Evolutionary conservation across 305 asterid species (phyloP).

Genomic region (Lippia alba): DNA sequence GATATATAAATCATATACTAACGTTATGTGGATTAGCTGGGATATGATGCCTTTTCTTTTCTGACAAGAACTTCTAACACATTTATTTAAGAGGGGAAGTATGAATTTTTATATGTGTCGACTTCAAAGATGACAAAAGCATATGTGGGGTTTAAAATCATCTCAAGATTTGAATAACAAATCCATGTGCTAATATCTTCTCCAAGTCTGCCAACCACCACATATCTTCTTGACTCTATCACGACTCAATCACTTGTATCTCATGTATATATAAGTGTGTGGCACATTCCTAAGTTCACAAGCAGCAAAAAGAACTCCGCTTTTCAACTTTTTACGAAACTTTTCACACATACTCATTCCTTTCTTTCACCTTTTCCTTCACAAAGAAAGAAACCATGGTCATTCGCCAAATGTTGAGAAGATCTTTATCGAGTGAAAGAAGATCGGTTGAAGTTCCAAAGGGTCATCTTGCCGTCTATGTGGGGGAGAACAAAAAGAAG

Average conservation of each 20-base stretch:
- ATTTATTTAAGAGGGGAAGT: no score
- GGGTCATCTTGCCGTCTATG: constrained; percentile 45
- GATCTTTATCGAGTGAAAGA: constrained; percentile 1
- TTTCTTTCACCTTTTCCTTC: not conserved
- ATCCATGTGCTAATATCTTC: constrained; percentile 1
- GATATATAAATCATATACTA: no score
- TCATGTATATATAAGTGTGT: no score
- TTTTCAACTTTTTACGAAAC: no score
- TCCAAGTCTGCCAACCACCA: no score
- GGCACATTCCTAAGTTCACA: no score
- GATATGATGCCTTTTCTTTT: no score
- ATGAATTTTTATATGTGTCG: no score
- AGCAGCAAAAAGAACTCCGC: no score
- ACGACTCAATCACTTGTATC: not conserved
- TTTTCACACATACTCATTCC: not conserved
- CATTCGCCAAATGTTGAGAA: not conserved
- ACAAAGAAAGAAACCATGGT: not conserved
- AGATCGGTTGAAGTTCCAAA: constrained; percentile 13
- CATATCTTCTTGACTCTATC: not conserved
- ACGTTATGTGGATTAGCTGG: no score
- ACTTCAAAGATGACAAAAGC: no score
- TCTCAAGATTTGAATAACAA: not conserved
- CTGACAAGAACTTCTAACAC: no score
- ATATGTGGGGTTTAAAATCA: not conserved
- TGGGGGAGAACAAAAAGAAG: constrained; percentile 37